Evolutionary conservation across 2,329 filamentous ascomycete species (phyloP).

Genomic region (Fusarium domesticum): DNA sequence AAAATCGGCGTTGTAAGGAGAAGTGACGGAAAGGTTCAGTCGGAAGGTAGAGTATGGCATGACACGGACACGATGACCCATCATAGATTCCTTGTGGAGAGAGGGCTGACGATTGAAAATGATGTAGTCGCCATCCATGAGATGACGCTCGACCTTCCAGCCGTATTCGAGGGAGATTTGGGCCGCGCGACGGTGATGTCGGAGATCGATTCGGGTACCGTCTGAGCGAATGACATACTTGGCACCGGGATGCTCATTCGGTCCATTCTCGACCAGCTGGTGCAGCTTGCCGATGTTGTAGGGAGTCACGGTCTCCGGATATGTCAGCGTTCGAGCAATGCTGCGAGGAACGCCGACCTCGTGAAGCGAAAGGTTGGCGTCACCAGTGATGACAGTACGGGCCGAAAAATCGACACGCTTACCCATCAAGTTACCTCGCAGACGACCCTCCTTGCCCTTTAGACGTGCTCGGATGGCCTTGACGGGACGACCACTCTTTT

Average conservation of each 20-base stretch:
- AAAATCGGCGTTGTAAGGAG: constrained; percentile 99
- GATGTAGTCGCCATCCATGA: constrained; percentile 94
- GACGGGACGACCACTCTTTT: constrained; percentile 94
- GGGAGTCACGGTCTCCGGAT: constrained; percentile 93
- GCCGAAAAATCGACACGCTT: constrained; percentile 99
- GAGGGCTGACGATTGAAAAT: constrained; percentile 99
- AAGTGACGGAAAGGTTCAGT: constrained; percentile 94
- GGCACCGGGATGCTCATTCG: constrained; percentile 91
- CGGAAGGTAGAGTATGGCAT: constrained; percentile 99
- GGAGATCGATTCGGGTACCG: constrained; percentile 89
- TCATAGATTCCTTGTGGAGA: constrained; percentile 99
- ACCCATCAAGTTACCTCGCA: constrained; percentile 98
- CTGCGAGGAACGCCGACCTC: constrained; percentile 95
- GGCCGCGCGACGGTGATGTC: constrained; percentile 84
- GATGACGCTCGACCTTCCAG: constrained; percentile 97
- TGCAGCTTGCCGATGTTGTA: constrained; percentile 97
- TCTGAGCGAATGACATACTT: constrained; percentile 95
- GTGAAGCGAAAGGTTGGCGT: constrained; percentile 92
- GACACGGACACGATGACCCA: constrained; percentile 95
- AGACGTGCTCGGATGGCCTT: constrained; percentile 95
- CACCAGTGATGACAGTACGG: constrained; percentile 98
- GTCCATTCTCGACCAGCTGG: constrained; percentile 85
- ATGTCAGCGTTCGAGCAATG: constrained; percentile 90
- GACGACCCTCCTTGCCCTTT: constrained; percentile 98
- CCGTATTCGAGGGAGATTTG: constrained; percentile 89